Evolutionary conservation across 1,139 yeast genomes (phyloP), one percentile per base, ranked within the genome.

Genomic region (Trichomonascaceae sp.): DNA sequence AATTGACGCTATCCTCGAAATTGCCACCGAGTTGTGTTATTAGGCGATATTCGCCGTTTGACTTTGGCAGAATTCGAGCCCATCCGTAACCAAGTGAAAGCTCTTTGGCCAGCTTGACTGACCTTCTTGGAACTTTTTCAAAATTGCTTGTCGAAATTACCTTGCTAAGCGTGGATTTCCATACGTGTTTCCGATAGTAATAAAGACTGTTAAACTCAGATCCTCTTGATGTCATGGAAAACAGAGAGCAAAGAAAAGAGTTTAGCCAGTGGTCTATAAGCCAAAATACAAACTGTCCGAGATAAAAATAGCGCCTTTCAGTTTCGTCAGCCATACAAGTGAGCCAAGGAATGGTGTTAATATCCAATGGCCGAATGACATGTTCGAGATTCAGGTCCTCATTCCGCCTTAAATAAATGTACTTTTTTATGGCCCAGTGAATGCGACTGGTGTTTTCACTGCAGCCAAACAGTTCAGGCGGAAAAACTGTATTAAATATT

Each of bases 191-290:
- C 13, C 85, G 77, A 63, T 79, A 88, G 64, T 75, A 88, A 1
- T 75, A 58, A 0, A 78, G 58, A 5, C 70, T 64, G 47, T 60
- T 63, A 6, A 64, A 63, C 0, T 71, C 64, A 2, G 78, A 75
- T 1, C 83, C 47, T 58, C 60, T 32, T 53, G 83, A 85, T 0
- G 93, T 82, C 2, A 85, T 82, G 64, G 86, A 85, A 75, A 91
- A 91, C 62, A 80, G 82, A 0, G 77, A 68, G 0, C 73, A 67
- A 0, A 87, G 59, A 1, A 88, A 60, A 13, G 74, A 74, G 7
- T 78, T 73, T 1, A 88, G 58, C 52, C 83, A 74, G 0, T 53
- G 52, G 0, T 71, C 61, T 50, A 85, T 78, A 2, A 86, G 56
- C 96, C 96, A 91, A 2, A 57, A 51, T 1, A 87, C 36, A 53